These are phyloP conservation scores for Mallotus nudiflorus DNA, from an alignment of 345 rosid species.

Conservation along the genomic window DNA sequence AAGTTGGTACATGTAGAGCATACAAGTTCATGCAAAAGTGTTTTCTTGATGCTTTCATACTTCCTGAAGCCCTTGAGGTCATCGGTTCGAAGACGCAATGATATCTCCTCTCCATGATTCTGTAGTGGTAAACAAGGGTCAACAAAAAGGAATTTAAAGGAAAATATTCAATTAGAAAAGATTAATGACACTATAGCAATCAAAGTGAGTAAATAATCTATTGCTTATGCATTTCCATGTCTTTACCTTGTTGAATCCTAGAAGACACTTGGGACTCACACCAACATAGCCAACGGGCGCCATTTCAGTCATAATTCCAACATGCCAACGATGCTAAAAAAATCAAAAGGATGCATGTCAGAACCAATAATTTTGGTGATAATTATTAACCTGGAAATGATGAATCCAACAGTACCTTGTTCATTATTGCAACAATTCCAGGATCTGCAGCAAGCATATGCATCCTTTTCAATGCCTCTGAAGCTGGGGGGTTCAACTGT, in stretches of 20 bases:
- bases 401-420: constrained; percentile 49
- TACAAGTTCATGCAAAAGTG: constrained; percentile 95
- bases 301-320: constrained; percentile 90
- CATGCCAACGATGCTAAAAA: constrained; percentile 69
- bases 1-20: constrained; percentile 21
- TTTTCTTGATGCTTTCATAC: constrained; percentile 84
- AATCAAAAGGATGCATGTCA: constrained; percentile 17
- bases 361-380: constrained; percentile 4
- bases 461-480: constrained; percentile 90
- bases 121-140: constrained; percentile 32
- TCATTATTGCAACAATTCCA: constrained; percentile 88
- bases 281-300: constrained; percentile 99
- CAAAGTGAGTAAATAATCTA: not conserved
- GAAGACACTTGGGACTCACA: constrained; percentile 77
- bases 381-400: constrained; percentile 1
- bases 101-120: constrained; percentile 97
- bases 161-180: not conserved
- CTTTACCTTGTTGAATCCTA: constrained; percentile 85
- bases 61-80: constrained; percentile 96
- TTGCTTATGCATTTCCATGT: not conserved
- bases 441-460: constrained; percentile 97
- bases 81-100: constrained; percentile 94
- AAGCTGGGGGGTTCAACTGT: constrained; percentile 81
- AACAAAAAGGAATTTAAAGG: not conserved
- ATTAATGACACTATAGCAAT: not conserved